Evolutionary conservation across 176 grass and related monocot genomes (phyloP), one percentile per base, ranked within the genome.

Genomic region (Neostapfia colusana): DNA sequence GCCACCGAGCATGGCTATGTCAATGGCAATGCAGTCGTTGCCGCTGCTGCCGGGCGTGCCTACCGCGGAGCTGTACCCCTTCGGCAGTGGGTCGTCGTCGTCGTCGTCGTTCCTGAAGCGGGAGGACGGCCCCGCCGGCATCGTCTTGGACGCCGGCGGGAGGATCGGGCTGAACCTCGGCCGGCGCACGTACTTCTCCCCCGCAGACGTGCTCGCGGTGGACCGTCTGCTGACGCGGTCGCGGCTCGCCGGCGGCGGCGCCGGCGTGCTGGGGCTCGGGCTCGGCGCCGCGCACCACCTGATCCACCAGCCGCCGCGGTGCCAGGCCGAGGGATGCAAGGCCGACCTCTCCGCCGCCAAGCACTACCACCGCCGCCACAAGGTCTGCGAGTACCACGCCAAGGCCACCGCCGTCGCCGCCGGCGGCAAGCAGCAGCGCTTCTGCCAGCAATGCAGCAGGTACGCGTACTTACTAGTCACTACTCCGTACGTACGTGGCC

Each of bases 381-480:
- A 98, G 79, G 95, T 98, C 13, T 98, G 95, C 78, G 95, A 98
- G 87, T 80, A 90, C 83, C 95, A 98, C 72, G 88, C 95, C 80
- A 98, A 98, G 87, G 89, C 95, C 26, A 10, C 87, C 56, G 62
- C 91, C 68, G 91, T 97, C 83, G 39, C 50, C 49, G 83, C 81
- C 56, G 77, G 6, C 66, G 91, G 91, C n/a, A 75, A 91, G 82
- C 95, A 93, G 73, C 83, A 97, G 78, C 86, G 93, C 55, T 93
- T 97, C 83, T 96, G 92, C 85, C 92, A 96, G 76, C 92, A 96
- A 21, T 96, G 92, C 89, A 96, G 92, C 86, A 87, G 92, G 92
- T 93, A 82, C 13, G 53, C 53, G 0, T 11, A 9, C 41, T 8
- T 0, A 23, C n/a, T 39, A 4, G 2, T 39, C 38, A 6, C 38